Evolutionary conservation across 805 yeast species (phyloP).

Genomic region (Cyberlindnera mrakii): DNA sequence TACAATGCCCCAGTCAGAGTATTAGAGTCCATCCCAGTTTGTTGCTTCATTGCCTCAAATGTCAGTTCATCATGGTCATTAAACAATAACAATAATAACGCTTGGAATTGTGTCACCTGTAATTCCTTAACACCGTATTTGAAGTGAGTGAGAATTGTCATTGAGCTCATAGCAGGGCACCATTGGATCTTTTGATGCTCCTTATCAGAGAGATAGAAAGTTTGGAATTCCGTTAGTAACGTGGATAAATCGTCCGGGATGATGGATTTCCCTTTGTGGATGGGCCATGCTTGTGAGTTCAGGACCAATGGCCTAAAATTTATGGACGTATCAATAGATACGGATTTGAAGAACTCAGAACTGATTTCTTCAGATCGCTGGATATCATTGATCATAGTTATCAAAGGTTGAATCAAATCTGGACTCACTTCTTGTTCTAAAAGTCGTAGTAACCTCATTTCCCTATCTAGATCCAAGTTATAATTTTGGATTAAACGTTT

Average conservation of each 20-base stretch:
- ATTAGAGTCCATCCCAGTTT: constrained; percentile 11
- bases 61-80: constrained; percentile 12
- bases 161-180: constrained; percentile 18
- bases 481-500: constrained; percentile 14
- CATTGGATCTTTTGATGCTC: constrained; percentile 12
- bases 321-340: neutral
- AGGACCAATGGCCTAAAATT: constrained; percentile 19
- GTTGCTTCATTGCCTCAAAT: constrained; percentile 9
- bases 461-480: constrained; percentile 7
- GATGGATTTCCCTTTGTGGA: constrained; percentile 2
- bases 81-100: constrained; percentile 16
- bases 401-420: constrained; percentile 9
- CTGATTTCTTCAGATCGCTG: constrained; percentile 2
- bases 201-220: constrained; percentile 8
- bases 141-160: constrained; percentile 15
- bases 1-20: constrained; percentile 14
- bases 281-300: constrained; percentile 18
- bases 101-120: constrained; percentile 17
- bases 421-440: constrained; percentile 13
- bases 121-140: constrained; percentile 13
- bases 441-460: constrained; percentile 5
- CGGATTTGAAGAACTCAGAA: neutral
- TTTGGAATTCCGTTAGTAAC: constrained; percentile 5
- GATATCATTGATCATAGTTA: constrained; percentile 18
- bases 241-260: constrained; percentile 9